These are phyloP conservation scores for Fraxinus sp. DNA, from an alignment of 305 asterid genomes.

Conservation along the genomic window DNA sequence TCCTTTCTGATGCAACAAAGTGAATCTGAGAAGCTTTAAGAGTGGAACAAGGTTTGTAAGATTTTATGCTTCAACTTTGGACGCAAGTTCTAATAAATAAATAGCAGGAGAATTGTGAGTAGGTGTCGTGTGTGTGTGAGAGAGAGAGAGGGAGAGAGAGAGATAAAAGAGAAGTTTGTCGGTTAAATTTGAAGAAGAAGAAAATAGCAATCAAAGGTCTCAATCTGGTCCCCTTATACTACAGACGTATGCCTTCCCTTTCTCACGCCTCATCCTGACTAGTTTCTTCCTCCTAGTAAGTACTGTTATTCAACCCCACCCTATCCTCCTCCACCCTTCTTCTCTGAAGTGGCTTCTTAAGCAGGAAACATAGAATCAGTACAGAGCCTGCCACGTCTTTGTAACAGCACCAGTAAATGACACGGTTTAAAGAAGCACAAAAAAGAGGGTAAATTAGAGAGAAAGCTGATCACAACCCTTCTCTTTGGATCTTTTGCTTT, in stretches of 20 bases:
- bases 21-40: not conserved
- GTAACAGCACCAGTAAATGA: slow-evolving; percentile 6
- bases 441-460: not conserved
- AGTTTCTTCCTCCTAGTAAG: not conserved
- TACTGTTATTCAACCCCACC: not conserved
- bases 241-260: slow-evolving; percentile 19
- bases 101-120: not conserved
- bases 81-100: not conserved
- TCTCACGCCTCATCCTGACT: slow-evolving; percentile 17
- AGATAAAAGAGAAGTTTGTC: not conserved
- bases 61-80: not conserved
- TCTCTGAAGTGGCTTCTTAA: not conserved
- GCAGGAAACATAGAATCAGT: slow-evolving; percentile 10
- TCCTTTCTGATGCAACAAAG: slow-evolving; percentile 25
- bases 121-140: not conserved
- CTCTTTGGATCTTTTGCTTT: slow-evolving; percentile 17
- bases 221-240: slow-evolving; percentile 34
- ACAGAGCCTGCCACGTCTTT: not conserved
- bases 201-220: slow-evolving; percentile 30
- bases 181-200: not conserved
- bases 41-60: not conserved
- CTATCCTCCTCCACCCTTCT: not conserved
- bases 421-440: slow-evolving; percentile 2
- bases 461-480: slow-evolving; percentile 9
- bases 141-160: not conserved